Conservation (phyloP, 2,329 filamentous ascomycete genomes). For the Elsinoe perseae region DNA sequence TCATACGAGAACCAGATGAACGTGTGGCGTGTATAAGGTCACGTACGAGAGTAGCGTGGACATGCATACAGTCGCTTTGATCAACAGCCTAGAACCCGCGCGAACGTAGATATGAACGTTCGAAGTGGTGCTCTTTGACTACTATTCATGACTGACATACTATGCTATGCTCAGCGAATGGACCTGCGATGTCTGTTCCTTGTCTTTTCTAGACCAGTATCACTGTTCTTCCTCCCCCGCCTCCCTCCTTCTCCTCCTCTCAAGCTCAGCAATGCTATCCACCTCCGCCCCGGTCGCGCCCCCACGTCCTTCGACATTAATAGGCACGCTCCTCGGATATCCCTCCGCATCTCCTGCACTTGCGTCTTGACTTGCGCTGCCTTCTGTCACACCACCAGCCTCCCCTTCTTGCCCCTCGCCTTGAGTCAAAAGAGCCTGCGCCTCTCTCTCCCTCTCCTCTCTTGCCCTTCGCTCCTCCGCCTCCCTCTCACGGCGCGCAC, state of each 20-base stretch:
- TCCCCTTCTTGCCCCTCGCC: not conserved
- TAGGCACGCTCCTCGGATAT: conserved; percentile 5
- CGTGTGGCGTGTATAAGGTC: no score
- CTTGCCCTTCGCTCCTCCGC: conserved; percentile 15
- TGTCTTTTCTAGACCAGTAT: no score
- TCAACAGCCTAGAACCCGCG: no score
- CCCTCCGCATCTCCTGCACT: not conserved
- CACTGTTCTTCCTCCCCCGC: conserved; percentile 7
- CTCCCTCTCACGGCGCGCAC: conserved; percentile 42
- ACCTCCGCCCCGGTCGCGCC: not conserved
- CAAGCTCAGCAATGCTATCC: conserved; percentile 4
- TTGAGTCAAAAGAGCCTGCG: not conserved
- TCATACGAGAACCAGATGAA: no score
- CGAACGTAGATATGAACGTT: no score
- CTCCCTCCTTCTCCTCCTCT: conserved; percentile 19
- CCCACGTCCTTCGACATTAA: not conserved
- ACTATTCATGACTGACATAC: no score
- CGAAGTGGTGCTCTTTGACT: no score
- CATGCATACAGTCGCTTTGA: no score
- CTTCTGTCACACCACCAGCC: not conserved
- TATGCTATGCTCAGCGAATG: no score
- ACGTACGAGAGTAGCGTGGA: no score
- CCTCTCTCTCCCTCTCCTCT: conserved; percentile 19
- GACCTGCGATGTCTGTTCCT: no score
- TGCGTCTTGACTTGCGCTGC: not conserved